Evolutionary conservation across 1,284 basidiomycete genomes (phyloP), one percentile per base, ranked within the genome.

Genomic region (Puccinia novopanici): DNA sequence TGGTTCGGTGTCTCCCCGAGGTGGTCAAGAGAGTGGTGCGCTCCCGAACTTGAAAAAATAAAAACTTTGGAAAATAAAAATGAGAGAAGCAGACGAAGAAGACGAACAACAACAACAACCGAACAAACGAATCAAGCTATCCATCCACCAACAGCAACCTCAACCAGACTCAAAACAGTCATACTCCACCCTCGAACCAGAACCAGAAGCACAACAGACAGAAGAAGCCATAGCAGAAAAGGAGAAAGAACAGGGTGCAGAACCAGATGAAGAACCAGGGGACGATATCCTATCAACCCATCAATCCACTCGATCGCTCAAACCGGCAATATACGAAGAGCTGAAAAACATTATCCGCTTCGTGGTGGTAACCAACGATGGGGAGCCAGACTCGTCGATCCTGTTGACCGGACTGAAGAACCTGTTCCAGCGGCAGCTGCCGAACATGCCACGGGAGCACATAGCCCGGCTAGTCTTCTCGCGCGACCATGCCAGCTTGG

Each of bases 371-470:
- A 91, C 92, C 81, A 94, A 97, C 82, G 92, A 96, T 84, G 89
- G 89, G 27, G 87, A 90, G 63, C 91, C 93, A 0, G 85, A 85
- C 50, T 86, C 86, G 6, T 88, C 92, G 55, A 91, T 98, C 80
- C 91, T 99, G 76, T 89, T 98, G 68, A 95, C 95, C 0, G 94
- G 95, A 15, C 89, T 98, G 82, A 99, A 98, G 87, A 96, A 94
- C 34, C 90, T 99, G 34, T 99, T 99, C 85, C 96, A 98, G 86
- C 93, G 94, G 82, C 97, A 99, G 86, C 87, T 99, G 8, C 97
- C 97, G 10, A 98, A 98, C 87, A 99, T 99, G 97, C 97, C 97
- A 27, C 89, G 95, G 84, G 97, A 99, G 86, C 99, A 99, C 84
- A 99, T 99, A 83, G 94, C 97, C 0, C 90, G 97, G 52, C 89